Conservation (phyloP, 2,329 filamentous ascomycete species). For the Emydomyces testavorans region DNA sequence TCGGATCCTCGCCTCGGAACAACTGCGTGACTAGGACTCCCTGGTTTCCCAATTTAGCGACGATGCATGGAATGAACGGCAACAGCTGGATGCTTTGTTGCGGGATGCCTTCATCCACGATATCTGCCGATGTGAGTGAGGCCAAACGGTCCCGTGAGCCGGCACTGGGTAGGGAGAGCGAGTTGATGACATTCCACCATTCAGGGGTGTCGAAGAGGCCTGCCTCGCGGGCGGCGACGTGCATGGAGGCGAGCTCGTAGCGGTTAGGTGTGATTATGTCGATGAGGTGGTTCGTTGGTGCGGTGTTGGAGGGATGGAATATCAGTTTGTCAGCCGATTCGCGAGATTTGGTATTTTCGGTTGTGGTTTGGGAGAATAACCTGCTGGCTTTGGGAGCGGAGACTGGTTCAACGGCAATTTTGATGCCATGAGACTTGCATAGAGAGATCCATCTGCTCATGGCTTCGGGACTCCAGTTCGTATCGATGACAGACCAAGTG, state of each 20-base stretch:
- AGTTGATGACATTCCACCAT: conserved; percentile 74
- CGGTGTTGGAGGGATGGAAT: conserved; percentile 29
- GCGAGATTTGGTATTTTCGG: conserved; percentile 10
- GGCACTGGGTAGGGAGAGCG: conserved; percentile 59
- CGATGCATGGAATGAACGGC: conserved; percentile 72
- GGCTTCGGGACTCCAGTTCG: conserved; percentile 63
- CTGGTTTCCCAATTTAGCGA: conserved; percentile 68
- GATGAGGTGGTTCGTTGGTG: conserved; percentile 52
- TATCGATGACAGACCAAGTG: conserved; percentile 75
- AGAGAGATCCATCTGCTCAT: conserved; percentile 58
- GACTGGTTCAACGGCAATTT: conserved; percentile 77
- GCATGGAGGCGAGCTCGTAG: conserved; percentile 70
- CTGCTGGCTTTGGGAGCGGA: conserved; percentile 65
- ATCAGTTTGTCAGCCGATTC: conserved; percentile 18
- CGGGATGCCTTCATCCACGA: conserved; percentile 72
- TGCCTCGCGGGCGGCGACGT: conserved; percentile 53
- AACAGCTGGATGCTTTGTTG: conserved; percentile 74
- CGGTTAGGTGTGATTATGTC: conserved; percentile 72
- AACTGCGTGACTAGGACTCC: conserved; percentile 68
- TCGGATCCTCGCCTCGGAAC: conserved; percentile 54
- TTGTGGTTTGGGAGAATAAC: conserved; percentile 42
- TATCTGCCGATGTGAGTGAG: conserved; percentile 49
- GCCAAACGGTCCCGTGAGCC: conserved; percentile 62
- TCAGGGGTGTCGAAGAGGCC: conserved; percentile 56
- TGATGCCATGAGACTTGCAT: conserved; percentile 45